Base-by-base conservation (phyloP, 2,329 filamentous ascomycete species). In the Exophiala sideris region DNA sequence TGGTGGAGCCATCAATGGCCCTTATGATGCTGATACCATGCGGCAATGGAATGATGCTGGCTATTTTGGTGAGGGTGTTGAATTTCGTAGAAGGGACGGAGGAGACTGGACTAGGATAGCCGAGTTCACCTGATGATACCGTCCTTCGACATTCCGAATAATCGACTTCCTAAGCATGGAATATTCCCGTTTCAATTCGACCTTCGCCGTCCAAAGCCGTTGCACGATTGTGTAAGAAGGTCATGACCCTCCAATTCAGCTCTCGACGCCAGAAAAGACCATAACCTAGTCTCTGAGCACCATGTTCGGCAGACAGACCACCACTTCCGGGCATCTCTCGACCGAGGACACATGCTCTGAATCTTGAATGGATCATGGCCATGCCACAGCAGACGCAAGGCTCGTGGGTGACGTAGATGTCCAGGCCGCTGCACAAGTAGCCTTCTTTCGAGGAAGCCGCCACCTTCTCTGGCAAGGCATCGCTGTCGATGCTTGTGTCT, bases 331-430 rank as follows among this genome's bases (percentile, higher is more conserved):
- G 80, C 87, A 95, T 94, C 51, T 88, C 82, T 58, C 85, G 79
- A 59, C 83, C 84, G 71, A 96, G 95, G 36, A 95, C 80, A 48
- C 91, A 88, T 49, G 87, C 85, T 41, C 89, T 86, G 79, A 99
- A 96, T 47, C 94, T 84, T 7, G 92, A 96, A 68, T 97, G 91
- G 18, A 97, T 79, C 63, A 97, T 87, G 1, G 89, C 94, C 94
- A 97, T 97, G 34, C 88, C 90, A 73, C 94, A 99, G 82, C 95
- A 95, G 56, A 95, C 82, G 68, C 94, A 99, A 4, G 94, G 94
- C 73, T 99, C 94, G 67, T 97, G 91, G 2, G 91, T 96, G 57
- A 95, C 79, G 73, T 96, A 97, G 52, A 99, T 82, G 71, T 97
- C 92, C 29, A 99, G 80, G 50, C 90, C 89, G 62, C 95, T 90